These are phyloP conservation scores for Lolium multiflorum DNA, from an alignment of 176 grass and related monocot genomes.

Conservation along the genomic window DNA sequence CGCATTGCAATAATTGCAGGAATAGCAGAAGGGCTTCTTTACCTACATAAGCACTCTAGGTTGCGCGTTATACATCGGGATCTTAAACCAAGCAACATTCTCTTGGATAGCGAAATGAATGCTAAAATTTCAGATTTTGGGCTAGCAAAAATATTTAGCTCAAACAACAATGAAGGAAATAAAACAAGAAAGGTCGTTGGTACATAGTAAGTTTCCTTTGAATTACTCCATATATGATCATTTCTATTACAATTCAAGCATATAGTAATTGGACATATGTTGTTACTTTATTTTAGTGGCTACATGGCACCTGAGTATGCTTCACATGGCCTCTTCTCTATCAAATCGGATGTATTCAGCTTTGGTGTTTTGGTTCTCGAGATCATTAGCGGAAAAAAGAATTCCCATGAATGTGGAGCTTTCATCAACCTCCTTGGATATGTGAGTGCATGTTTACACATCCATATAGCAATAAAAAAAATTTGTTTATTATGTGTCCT, in stretches of 20 bases:
- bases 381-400: conserved; percentile 30
- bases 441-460: conserved; percentile 26
- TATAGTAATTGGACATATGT: not conserved
- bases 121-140: conserved; percentile 57
- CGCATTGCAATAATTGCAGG: conserved; percentile 44
- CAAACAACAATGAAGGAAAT: conserved; percentile 43
- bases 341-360: conserved; percentile 28
- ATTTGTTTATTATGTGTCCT: not conserved
- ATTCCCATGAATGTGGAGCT: conserved; percentile 25
- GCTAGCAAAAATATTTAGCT: conserved; percentile 56
- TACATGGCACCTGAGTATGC: conserved; percentile 28
- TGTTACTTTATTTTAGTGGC: conserved; percentile 9
- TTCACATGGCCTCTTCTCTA: conserved; percentile 5
- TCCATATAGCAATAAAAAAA: not conserved
- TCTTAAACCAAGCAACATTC: conserved; percentile 65
- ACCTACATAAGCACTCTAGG: conserved; percentile 56
- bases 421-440: conserved; percentile 22
- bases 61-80: conserved; percentile 58
- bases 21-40: conserved; percentile 53
- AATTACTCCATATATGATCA: not conserved
- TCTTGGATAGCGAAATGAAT: conserved; percentile 43
- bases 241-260: not conserved
- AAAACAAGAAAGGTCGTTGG: conserved; percentile 28
- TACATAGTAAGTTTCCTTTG: conserved; percentile 25
- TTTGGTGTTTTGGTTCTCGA: conserved; percentile 34